Evolutionary conservation across 257 asterid genomes (phyloP), one percentile per base, ranked within the genome.

Genomic region (Craterostigma plantagineum): DNA sequence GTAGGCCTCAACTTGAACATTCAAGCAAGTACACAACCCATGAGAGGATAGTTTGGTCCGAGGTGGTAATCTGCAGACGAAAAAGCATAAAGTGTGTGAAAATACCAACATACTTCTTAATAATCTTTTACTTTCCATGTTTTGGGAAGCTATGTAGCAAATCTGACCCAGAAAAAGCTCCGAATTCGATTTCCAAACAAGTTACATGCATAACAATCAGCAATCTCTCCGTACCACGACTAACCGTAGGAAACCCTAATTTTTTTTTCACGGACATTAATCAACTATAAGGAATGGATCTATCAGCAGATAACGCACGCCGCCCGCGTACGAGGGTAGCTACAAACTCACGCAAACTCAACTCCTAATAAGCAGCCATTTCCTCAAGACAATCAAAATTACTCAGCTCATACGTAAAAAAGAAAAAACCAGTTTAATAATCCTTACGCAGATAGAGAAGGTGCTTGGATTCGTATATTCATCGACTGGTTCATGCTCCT

Each of bases 371-470:
- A 23, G 30, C 6, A 23, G 30, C 30, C 30, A 23, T 23, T 23
- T 23, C 40, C 40, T 12, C 40, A 36, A 4, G 3, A 36, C 40
- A 9, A 36, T 9, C 14, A 2, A 36, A 12, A 2, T 14, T 11
- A 41, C 18, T 23, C 15, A 41, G 7, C 61, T 33, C 4, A 35
- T 39, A 34, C 30, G 1, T 16, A 12, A 41, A 41, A 40, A 1
- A 3, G 45, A 1, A 8, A 5, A 40, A 12, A 40, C 16, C 8
- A n/a, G 12, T 1, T 2, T 23, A n/a, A 4, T 35, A 23, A 11
- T 4, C n/a, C 74, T 72, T 55, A 76, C 84, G 72, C 67, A 39
- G 87, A 64, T 16, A 77, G 83, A 45, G 80, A 52, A 30, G 75
- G 65, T 30, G 81, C 52, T 63, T 66, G 92, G 56, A 67, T 53